These are phyloP conservation scores for Pythium folliculosum DNA, from an alignment of 352 stramenopile genomes.

Conservation along the genomic window DNA sequence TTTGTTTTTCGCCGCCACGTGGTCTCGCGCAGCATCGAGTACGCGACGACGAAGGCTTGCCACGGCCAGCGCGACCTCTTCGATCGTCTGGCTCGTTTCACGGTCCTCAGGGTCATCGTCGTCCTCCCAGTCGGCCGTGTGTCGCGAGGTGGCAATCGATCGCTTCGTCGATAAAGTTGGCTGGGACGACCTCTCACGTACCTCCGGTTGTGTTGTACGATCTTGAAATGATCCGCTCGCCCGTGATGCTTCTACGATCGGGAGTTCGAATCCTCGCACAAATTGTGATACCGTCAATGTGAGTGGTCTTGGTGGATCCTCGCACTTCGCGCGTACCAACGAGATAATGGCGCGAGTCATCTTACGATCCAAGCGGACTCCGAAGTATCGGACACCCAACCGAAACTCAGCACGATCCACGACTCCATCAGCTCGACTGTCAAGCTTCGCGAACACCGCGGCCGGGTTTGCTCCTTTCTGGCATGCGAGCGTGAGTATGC, in stretches of 20 bases:
- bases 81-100: slow-evolving; percentile 21
- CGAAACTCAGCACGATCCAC: slow-evolving; percentile 71
- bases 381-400: slow-evolving; percentile 45
- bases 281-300: slow-evolving; percentile 54
- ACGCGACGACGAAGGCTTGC: slow-evolving; percentile 40
- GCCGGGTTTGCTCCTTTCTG: slow-evolving; percentile 16
- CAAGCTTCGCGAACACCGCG: slow-evolving; percentile 47
- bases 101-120: slow-evolving; percentile 16
- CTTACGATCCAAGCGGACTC: slow-evolving; percentile 56
- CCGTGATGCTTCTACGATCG: neutral
- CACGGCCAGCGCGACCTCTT: slow-evolving; percentile 44
- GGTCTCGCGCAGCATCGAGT: slow-evolving; percentile 37
- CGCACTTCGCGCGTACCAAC: slow-evolving; percentile 52
- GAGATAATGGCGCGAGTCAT: slow-evolving; percentile 72
- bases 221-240: neutral
- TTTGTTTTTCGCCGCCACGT: slow-evolving; percentile 34
- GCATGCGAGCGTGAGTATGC: slow-evolving; percentile 44
- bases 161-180: neutral
- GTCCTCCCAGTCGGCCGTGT: neutral
- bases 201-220: neutral
- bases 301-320: slow-evolving; percentile 39
- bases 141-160: neutral
- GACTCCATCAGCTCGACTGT: slow-evolving; percentile 48
- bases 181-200: neutral
- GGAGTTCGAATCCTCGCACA: slow-evolving; percentile 54